phyloP scores from a whole-genome alignment of 106 monocot species.

The Allium cepa region DNA sequence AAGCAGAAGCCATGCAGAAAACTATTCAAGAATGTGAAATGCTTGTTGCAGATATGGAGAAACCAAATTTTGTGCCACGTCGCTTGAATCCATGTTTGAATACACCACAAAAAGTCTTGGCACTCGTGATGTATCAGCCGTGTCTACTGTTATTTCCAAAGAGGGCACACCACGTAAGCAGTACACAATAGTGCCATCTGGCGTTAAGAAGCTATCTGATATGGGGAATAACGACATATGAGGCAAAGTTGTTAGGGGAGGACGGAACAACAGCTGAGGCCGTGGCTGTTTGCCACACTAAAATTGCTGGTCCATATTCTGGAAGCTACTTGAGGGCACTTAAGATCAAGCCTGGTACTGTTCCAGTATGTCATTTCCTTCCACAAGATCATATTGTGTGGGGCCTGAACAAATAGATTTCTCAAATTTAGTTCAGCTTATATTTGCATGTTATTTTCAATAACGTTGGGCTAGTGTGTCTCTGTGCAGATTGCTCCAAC shows the following conservation, averaged over 20 bases:
- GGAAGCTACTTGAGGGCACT: neutral
- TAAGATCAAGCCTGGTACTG: constrained; percentile 24
- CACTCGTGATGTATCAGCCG: constrained; percentile 16
- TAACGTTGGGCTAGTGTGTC: no score
- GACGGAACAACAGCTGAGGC: constrained; percentile 41
- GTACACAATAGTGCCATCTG: constrained; percentile 16
- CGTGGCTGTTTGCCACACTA: constrained; percentile 41
- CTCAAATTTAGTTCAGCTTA: no score
- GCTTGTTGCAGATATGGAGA: constrained; percentile 18
- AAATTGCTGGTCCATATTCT: neutral
- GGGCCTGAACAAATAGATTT: constrained; percentile 4
- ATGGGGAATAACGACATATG: constrained; percentile 16
- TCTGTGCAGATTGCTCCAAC: no score
- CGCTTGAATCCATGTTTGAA: constrained; percentile 73
- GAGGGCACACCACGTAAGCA: constrained; percentile 11
- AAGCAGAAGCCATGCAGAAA: constrained; percentile 12
- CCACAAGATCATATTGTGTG: constrained; percentile 39
- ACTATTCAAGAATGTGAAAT: constrained; percentile 34
- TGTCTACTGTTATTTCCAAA: constrained; percentile 28
- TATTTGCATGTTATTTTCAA: no score
- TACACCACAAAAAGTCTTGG: constrained; percentile 25
- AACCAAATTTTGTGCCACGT: constrained; percentile 49
- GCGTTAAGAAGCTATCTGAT: constrained; percentile 9
- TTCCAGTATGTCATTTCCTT: constrained; percentile 30
- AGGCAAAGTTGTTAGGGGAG: constrained; percentile 18